Evolutionary conservation across 2,329 filamentous ascomycete genomes (phyloP).

Genomic region (Verticillium zaregamsianum): DNA sequence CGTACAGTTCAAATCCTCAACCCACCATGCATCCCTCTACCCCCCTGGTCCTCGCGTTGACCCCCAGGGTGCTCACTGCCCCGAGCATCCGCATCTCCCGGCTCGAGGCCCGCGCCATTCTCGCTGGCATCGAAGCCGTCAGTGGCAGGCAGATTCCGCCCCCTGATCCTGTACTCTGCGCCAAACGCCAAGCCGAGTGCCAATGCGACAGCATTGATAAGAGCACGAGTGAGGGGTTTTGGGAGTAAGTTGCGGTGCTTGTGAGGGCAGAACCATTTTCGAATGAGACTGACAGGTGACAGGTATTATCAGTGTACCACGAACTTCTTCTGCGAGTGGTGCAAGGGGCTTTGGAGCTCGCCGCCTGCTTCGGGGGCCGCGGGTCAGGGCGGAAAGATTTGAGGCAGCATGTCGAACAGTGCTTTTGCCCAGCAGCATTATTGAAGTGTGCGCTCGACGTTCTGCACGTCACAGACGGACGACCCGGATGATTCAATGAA

Average conservation of each 20-base stretch:
- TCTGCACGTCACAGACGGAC: neutral
- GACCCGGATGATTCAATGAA: neutral
- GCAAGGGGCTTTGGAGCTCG: constrained; percentile 2
- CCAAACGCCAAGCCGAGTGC: constrained; percentile 14
- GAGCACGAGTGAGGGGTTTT: neutral
- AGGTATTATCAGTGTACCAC: constrained; percentile 31
- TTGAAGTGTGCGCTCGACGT: too few relatives aligned
- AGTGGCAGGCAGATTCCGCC: constrained; percentile 9
- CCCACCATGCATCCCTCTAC: neutral
- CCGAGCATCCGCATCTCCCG: neutral
- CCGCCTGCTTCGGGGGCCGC: neutral
- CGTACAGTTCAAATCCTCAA: neutral
- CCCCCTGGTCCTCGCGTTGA: constrained; percentile 5
- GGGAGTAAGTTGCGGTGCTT: constrained; percentile 13
- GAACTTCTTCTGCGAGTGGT: constrained; percentile 23
- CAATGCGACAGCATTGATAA: constrained; percentile 20
- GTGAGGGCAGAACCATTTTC: rapidly evolving
- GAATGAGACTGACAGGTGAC: neutral
- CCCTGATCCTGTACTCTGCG: constrained; percentile 1
- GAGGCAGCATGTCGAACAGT: neutral
- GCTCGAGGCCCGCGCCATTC: neutral
- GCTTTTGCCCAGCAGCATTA: too few relatives aligned
- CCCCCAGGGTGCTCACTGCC: constrained; percentile 9
- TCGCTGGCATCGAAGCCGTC: constrained; percentile 3
- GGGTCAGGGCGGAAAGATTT: neutral